Base-by-base conservation (phyloP, 768 basidiomycete species). In the Guyanaporus albipodus region DNA sequence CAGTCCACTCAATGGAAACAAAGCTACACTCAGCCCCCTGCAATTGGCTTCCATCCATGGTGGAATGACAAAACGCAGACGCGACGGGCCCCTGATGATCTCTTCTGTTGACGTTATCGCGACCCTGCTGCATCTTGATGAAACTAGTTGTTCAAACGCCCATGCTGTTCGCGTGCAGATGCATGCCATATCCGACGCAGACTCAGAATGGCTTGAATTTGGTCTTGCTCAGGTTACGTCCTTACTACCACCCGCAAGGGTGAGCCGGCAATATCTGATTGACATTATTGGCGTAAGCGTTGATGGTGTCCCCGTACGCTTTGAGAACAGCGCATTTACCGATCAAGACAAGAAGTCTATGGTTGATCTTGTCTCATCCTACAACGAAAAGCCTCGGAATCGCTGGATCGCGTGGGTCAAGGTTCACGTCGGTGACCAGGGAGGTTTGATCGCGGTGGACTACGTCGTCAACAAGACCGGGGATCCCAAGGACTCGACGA, bases 171-270 rank as follows among this genome's bases (percentile, higher is more conserved):
- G 77, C 21, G 54, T 85, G 17, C 64, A 53, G 43, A 62, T 87
- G 21, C 76, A 78, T 34, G 76, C 78, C 8, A 84, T 83, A 17
- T 64, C 72, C 12, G 74, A 81, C 27, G 58, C 70, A n/a, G 78
- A 78, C 45, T 76, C 78, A n/a, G 84, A 83, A 41, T 85, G 79
- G 80, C 69, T 90, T 17, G 86, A 88, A 61, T 88, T 90, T 56
- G 86, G 85, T 22, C 69, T 90, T 40, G 80, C 80, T 2, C 69
- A 76, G 43, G 65, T 64, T n/a, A 31, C 60, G 40, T 49, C 63
- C 21, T 43, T 51, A n/a, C n/a, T n/a, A 21, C n/a, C 42, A 26
- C 43, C 47, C 18, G 49, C 50, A 38, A 49, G 55, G 28, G 54
- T 58, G 37, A 47, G 32, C 28, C 53, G 53, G 26, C 66, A 69